phyloP scores from a whole-genome alignment of 495 filamentous ascomycete genomes.

The Neurospora sp. region DNA sequence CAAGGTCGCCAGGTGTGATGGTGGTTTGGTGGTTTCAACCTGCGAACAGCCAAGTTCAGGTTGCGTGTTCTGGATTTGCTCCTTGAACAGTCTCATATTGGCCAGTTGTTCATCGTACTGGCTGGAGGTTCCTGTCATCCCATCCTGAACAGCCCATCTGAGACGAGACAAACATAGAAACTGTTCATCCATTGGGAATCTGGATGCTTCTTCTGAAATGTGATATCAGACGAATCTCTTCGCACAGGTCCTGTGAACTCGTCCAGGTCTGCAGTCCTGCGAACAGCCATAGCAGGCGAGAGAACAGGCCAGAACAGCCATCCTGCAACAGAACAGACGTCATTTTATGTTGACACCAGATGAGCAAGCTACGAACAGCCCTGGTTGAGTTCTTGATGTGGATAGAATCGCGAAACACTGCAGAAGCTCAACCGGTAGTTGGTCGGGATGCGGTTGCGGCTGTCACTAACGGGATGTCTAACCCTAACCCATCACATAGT shows the following conservation, averaged over 20 bases:
- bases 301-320: not conserved
- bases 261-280: not conserved
- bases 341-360: not conserved
- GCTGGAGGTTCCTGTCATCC: not conserved
- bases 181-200: not conserved
- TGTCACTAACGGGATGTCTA: not conserved
- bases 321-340: not conserved
- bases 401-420: not conserved
- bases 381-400: not conserved
- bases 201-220: not conserved
- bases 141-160: not conserved
- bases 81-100: not conserved
- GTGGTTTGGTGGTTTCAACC: not conserved
- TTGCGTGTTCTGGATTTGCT: not conserved
- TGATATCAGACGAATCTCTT: not conserved
- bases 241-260: not conserved
- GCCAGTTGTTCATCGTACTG: not conserved
- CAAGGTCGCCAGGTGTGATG: not conserved
- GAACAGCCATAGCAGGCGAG: not conserved
- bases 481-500: not conserved
- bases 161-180: not conserved
- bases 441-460: not conserved
- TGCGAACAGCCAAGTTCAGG: not conserved
- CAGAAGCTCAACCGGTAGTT: not conserved
- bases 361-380: not conserved